These are phyloP conservation scores for Pseudogymnoascus sp. DNA, from an alignment of 2,329 filamentous ascomycete genomes.

Conservation along the genomic window DNA sequence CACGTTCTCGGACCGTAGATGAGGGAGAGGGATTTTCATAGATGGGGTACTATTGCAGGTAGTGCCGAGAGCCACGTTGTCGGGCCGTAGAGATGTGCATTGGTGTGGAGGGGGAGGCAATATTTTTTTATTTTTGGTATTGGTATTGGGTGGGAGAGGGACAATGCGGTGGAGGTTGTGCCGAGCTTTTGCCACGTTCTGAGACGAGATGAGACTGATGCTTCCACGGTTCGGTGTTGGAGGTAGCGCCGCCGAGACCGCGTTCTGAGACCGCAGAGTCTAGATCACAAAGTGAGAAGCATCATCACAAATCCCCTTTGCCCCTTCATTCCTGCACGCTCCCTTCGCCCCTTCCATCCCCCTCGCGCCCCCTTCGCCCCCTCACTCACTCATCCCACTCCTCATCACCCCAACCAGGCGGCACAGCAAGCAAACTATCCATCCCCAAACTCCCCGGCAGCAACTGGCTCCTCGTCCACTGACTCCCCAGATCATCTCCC, in stretches of 20 bases:
- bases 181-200: not conserved
- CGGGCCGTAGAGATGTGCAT: not conserved
- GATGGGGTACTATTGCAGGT: not conserved
- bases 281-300: not conserved
- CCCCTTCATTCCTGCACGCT: not conserved
- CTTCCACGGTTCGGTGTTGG: no score
- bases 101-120: not conserved
- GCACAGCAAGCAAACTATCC: conserved; percentile 8
- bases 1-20: not conserved
- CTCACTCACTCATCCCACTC: not conserved
- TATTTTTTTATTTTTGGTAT: not conserved
- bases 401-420: not conserved
- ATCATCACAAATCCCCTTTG: not conserved
- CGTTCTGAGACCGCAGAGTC: not conserved
- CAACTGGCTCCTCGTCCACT: conserved; percentile 1
- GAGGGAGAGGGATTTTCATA: not conserved
- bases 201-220: no score
- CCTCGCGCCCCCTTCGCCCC: not conserved
- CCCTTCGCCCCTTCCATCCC: not conserved
- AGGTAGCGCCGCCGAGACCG: no score
- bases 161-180: not conserved
- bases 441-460: not conserved
- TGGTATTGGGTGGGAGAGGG: not conserved
- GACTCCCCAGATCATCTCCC: not conserved
- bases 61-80: not conserved